Evolutionary conservation across 2,329 filamentous ascomycete genomes (phyloP).

Genomic region (Ceratocystis huliohia): DNA sequence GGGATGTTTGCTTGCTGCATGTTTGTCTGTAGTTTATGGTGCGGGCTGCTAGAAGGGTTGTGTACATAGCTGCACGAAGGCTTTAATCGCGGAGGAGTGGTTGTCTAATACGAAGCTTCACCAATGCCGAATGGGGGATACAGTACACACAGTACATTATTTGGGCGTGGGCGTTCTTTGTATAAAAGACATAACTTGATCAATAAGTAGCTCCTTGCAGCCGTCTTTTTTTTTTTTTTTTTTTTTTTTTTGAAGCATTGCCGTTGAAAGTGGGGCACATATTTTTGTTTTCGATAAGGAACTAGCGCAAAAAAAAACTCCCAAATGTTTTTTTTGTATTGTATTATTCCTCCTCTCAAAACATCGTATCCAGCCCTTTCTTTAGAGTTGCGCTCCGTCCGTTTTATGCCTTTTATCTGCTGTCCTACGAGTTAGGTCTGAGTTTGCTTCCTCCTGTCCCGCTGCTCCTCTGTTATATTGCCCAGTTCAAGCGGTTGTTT

Average conservation of each 20-base stretch:
- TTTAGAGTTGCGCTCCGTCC: neutral
- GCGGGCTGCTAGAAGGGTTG: neutral
- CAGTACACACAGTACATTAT: no score
- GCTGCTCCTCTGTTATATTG: neutral
- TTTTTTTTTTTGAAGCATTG: neutral
- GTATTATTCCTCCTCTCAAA: neutral
- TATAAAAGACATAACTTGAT: no score
- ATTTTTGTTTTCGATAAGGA: slow-evolving; percentile 22
- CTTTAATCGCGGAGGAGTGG: neutral
- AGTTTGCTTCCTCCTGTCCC: neutral
- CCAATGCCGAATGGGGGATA: neutral
- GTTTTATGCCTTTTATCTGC: neutral
- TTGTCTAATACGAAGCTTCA: neutral
- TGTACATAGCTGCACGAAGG: neutral
- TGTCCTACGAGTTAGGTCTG: neutral
- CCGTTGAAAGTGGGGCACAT: slow-evolving; percentile 12
- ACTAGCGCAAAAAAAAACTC: neutral
- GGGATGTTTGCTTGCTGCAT: no score
- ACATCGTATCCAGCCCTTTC: neutral
- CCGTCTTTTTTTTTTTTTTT: no score
- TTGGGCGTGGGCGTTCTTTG: no score
- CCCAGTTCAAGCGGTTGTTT: neutral
- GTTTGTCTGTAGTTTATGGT: neutral
- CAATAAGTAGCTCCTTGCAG: no score
- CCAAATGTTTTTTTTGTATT: neutral